Evolutionary conservation across 805 yeast genomes (phyloP).

Genomic region (Isabelozyma gotoi): DNA sequence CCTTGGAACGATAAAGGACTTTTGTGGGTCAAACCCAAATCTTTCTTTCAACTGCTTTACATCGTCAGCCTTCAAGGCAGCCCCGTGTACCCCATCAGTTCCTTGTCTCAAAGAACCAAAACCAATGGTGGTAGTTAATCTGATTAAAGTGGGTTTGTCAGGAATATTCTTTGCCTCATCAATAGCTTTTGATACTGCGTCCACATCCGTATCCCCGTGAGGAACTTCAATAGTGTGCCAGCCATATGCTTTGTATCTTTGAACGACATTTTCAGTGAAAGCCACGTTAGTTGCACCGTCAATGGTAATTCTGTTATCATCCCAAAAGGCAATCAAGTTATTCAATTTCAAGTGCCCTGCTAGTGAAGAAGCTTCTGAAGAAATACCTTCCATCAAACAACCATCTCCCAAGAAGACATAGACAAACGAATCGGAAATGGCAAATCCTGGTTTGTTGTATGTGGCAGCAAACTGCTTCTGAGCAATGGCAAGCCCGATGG

Average conservation of each 20-base stretch:
- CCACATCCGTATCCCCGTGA: conserved; percentile 74
- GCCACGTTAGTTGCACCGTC: conserved; percentile 83
- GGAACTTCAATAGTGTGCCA: conserved; percentile 77
- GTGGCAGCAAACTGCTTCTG: conserved; percentile 81
- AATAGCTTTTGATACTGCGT: conserved; percentile 65
- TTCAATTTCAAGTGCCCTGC: conserved; percentile 90
- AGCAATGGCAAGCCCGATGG: conserved; percentile 89
- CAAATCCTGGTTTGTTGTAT: conserved; percentile 77
- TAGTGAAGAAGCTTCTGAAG: conserved; percentile 82
- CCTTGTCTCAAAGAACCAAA: conserved; percentile 79
- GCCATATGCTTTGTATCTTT: conserved; percentile 81
- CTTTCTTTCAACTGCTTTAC: conserved; percentile 40
- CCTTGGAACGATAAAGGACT: conserved; percentile 69
- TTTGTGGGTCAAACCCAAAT: conserved; percentile 79
- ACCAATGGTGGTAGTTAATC: conserved; percentile 84
- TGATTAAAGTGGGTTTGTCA: conserved; percentile 80
- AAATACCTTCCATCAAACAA: conserved; percentile 90
- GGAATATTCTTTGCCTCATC: conserved; percentile 68
- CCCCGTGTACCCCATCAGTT: conserved; percentile 62
- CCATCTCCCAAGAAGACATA: conserved; percentile 86
- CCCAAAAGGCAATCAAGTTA: conserved; percentile 85
- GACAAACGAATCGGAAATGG: conserved; percentile 67
- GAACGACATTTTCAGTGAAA: conserved; percentile 81
- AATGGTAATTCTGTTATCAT: conserved; percentile 88
- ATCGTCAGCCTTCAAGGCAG: conserved; percentile 87